phyloP scores from a whole-genome alignment of 768 basidiomycete genomes.

The Pisolithus sp. region DNA sequence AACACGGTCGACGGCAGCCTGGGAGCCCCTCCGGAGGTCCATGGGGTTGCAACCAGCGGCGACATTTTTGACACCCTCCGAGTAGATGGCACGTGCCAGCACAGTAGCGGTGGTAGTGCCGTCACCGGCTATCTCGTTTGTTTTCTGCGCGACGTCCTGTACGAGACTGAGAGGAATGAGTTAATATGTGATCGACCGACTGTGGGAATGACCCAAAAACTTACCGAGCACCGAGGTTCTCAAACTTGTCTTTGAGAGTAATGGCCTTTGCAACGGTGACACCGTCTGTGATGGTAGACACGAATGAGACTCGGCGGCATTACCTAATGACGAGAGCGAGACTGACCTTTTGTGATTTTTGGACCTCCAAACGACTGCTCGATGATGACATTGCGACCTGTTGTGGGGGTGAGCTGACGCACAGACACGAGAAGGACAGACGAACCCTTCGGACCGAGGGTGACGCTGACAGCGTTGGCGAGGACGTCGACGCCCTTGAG shows the following conservation, averaged over 20 bases:
- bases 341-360: conserved; percentile 91
- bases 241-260: conserved; percentile 92
- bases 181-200: no score
- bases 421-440: neutral
- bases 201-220: conserved; percentile 16
- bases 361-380: conserved; percentile 87
- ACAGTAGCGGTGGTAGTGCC: conserved; percentile 98
- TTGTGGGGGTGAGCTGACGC: conserved; percentile 9
- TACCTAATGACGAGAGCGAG: neutral
- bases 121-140: conserved; percentile 95
- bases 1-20: conserved; percentile 94
- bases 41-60: conserved; percentile 99
- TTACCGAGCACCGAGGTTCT: conserved; percentile 96
- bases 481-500: conserved; percentile 94
- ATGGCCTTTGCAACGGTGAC: conserved; percentile 97
- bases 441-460: conserved; percentile 91
- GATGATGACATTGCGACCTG: conserved; percentile 97
- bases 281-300: conserved; percentile 57
- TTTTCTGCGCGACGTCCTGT: conserved; percentile 94
- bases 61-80: conserved; percentile 98
- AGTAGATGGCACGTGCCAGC: conserved; percentile 93
- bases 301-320: conserved; percentile 3
- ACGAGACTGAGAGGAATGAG: conserved; percentile 53
- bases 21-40: conserved; percentile 97
- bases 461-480: conserved; percentile 94